Base-by-base conservation (phyloP, 129 eudicot genomes). In the Chrysanthemum makinoi region DNA sequence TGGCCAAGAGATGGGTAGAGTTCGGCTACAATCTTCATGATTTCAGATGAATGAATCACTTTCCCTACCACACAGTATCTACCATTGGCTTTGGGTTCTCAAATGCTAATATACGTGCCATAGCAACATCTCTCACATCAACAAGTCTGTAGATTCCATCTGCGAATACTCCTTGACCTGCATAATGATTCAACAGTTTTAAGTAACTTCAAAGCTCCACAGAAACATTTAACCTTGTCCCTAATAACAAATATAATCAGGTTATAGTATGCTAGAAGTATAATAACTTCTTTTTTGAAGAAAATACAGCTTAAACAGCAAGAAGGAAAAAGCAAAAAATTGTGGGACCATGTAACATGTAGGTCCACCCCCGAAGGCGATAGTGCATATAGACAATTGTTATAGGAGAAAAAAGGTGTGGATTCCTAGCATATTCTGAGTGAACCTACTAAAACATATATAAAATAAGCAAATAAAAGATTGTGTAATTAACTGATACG, bases 371-470 rank as follows among this genome's bases (percentile, higher is more conserved):
- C 20, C 20, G 20, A 20, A 20, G 20, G 13, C 20, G 19, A 62
- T 30, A 18, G 15, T 20, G 66, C 57, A 64, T 71, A 71, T 58
- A 43, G 24, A 51, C 50, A 26, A 22, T 46, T 35, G 3, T 43
- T 3, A 26, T 50, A 26, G 30, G 3, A 26, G 95, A 84, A 56
- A 93, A 85, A 65, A 89, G 80, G 72, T 63, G 83, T 19, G 91
- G 61, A 3, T 81, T 49, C 75, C 95, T 74, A 49, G 72, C 65
- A 26, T 85, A 85, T 54, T 83, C 81, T 16, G 85, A 68, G 68
- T 82, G 96, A 26, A 77, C 98, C 92, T 93, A 88, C 73, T 73
- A 76, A 73, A 76, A 30, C 28, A 58, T 35, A 79, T 46, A 75
- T 28, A 24, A 58, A 54, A 35, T 58, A 9, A 75, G 48, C 52